A percentile compares a stretch with the other conserved stretches of the same genome.
phyloP scores from a whole-genome alignment of 768 basidiomycete species.

The Hypsizygus marmoreus region DNA sequence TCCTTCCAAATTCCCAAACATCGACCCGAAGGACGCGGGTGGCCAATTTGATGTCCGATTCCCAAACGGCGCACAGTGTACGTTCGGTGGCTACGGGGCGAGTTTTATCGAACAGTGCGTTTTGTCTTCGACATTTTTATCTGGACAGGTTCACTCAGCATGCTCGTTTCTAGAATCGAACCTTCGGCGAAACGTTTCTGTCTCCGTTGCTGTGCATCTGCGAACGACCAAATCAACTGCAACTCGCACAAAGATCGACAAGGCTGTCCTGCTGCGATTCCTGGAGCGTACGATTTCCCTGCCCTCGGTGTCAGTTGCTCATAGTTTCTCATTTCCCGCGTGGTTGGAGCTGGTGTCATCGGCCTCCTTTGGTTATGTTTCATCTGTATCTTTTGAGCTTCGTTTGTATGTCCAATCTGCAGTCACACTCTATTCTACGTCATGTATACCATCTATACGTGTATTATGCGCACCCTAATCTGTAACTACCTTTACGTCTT shows the following conservation, averaged over 20 bases:
- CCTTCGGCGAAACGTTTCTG: conserved; percentile 49
- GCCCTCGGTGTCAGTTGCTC: conserved; percentile 14
- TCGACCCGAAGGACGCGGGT: conserved; percentile 36
- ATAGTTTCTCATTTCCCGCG: background rate
- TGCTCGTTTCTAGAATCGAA: conserved; percentile 38
- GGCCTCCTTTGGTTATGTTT: too few species aligned
- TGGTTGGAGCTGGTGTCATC: too few species aligned
- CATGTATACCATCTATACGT: too few species aligned
- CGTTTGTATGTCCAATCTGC: too few species aligned
- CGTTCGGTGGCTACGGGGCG: conserved; percentile 50
- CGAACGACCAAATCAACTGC: conserved; percentile 47
- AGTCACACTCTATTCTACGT: too few species aligned
- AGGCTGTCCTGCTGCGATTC: conserved; percentile 44
- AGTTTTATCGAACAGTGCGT: conserved; percentile 55
- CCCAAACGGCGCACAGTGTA: conserved; percentile 55
- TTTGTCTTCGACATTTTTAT: background rate
- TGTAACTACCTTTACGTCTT: too few species aligned
- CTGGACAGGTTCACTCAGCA: background rate
- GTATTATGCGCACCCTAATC: too few species aligned
- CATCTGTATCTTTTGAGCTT: too few species aligned
- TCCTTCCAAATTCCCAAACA: conserved; percentile 13
- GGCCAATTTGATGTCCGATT: conserved; percentile 54
- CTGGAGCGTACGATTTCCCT: conserved; percentile 49
- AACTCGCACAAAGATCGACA: conserved; percentile 51
- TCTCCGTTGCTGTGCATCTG: conserved; percentile 44